Evolutionary conservation across 106 monocot genomes (phyloP).

Genomic region (Alisma plantagoaquatica): DNA sequence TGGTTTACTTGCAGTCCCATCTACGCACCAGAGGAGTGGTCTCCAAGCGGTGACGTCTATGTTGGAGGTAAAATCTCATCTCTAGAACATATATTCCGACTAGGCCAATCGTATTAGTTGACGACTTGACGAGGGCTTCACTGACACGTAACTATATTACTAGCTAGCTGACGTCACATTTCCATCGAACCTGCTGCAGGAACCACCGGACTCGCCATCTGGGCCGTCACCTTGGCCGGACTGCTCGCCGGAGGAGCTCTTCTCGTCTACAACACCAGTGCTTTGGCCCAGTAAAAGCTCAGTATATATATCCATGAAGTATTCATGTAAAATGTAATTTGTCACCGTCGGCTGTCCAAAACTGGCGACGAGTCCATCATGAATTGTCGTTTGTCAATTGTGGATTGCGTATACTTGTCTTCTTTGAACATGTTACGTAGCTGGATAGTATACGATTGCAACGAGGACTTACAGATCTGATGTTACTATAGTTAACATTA

Average conservation of each 20-base stretch:
- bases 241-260: conserved; percentile 82
- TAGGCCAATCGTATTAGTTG: too few species aligned
- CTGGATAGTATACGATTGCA: too few species aligned
- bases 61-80: conserved; percentile 54
- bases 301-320: too few species aligned
- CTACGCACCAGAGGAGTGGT: conserved; percentile 64
- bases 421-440: too few species aligned
- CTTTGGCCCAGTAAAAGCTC: conserved; percentile 61
- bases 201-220: conserved; percentile 84
- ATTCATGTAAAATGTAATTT: too few species aligned
- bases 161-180: neutral
- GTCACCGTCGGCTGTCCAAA: too few species aligned
- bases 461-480: too few species aligned
- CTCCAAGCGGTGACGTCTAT: conserved; percentile 69
- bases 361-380: too few species aligned
- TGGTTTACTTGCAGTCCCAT: conserved; percentile 63
- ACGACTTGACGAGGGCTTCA: too few species aligned
- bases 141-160: neutral
- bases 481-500: too few species aligned
- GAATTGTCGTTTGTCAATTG: too few species aligned
- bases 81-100: neutral
- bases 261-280: conserved; percentile 94
- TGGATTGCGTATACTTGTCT: too few species aligned
- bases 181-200: conserved; percentile 27
- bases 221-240: conserved; percentile 83